Percentiles rank a stretch among this genome's conserved stretches.
These are phyloP conservation scores for Solanum chacoense DNA, from an alignment of 305 asterid species.

Conservation along the genomic window DNA sequence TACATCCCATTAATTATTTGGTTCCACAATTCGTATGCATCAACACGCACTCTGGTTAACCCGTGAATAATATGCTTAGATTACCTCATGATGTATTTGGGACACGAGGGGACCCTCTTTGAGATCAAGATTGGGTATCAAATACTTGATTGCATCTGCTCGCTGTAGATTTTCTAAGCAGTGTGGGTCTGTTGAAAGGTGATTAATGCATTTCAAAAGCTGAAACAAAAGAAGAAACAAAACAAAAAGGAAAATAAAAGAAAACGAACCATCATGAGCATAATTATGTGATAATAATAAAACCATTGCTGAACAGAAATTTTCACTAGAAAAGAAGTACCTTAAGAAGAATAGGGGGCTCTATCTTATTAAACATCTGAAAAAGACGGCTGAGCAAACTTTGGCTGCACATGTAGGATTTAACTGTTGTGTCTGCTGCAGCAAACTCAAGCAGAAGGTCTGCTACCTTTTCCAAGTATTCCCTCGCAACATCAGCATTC, in stretches of 20 bases:
- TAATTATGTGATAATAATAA: background rate
- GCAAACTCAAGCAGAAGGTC: slow-evolving; percentile 98
- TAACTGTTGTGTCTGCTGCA: slow-evolving; percentile 84
- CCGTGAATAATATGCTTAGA: slow-evolving; percentile 6
- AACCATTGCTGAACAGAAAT: background rate
- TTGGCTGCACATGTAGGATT: slow-evolving; percentile 94
- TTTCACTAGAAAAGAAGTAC: slow-evolving; percentile 20
- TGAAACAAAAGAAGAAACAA: slow-evolving; percentile 13
- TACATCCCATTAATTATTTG: background rate
- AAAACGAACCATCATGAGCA: slow-evolving; percentile 10
- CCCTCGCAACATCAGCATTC: slow-evolving; percentile 93
- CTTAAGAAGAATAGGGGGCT: slow-evolving; percentile 95
- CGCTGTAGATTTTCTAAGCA: slow-evolving; percentile 97
- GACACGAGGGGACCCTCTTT: slow-evolving; percentile 88
- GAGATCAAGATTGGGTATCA: slow-evolving; percentile 97
- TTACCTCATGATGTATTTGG: slow-evolving; percentile 93
- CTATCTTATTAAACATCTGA: slow-evolving; percentile 96
- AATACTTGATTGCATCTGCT: slow-evolving; percentile 91
- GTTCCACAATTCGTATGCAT: background rate
- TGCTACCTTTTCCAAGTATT: slow-evolving; percentile 93
- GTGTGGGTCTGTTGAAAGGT: slow-evolving; percentile 92
- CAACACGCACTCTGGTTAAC: background rate
- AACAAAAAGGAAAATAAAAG: background rate
- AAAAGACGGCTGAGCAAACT: slow-evolving; percentile 95
- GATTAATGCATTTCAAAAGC: slow-evolving; percentile 93